Percentiles rank a stretch among this genome's conserved stretches.
Conservation (phyloP, 352 stramenopile genomes). For the Phytophthora multivora region DNA sequence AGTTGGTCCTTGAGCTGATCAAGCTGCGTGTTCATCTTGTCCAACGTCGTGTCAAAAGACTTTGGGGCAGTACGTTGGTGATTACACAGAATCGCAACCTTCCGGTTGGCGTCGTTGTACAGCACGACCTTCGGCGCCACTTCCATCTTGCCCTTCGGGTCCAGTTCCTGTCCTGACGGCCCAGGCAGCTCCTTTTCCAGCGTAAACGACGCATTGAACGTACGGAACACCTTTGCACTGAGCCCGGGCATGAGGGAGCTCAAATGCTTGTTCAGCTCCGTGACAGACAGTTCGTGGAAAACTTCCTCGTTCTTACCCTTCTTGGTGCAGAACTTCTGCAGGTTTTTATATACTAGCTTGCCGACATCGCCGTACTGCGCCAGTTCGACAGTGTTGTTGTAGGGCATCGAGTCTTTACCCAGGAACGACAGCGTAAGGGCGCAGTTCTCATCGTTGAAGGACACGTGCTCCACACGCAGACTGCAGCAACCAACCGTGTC, state of each 20-base stretch:
- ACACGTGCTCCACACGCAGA: slow-evolving; percentile 98
- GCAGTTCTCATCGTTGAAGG: slow-evolving; percentile 93
- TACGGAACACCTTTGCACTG: slow-evolving; percentile 99
- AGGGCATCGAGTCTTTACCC: slow-evolving; percentile 99
- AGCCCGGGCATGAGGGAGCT: slow-evolving; percentile 99
- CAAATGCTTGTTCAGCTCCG: slow-evolving; percentile 98
- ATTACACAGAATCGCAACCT: slow-evolving; percentile 99
- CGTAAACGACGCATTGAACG: slow-evolving; percentile 99
- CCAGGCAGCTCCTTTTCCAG: slow-evolving; percentile 96
- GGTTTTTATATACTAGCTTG: slow-evolving; percentile 94
- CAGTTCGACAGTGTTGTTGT: slow-evolving; percentile 99
- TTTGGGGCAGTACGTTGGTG: slow-evolving; percentile 99
- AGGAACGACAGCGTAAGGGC: slow-evolving; percentile 99
- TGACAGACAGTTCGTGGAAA: slow-evolving; percentile 96
- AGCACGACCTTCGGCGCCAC: slow-evolving; percentile 93
- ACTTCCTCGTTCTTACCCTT: slow-evolving; percentile 97
- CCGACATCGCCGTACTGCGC: slow-evolving; percentile 90
- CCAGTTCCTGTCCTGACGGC: slow-evolving; percentile 44
- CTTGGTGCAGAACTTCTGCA: slow-evolving; percentile 96
- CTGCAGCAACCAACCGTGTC: slow-evolving; percentile 99
- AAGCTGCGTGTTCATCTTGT: slow-evolving; percentile 95
- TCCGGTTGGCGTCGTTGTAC: slow-evolving; percentile 99
- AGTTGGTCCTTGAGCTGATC: slow-evolving; percentile 94
- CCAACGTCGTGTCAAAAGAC: slow-evolving; percentile 93
- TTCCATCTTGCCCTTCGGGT: slow-evolving; percentile 68